Base-by-base conservation (phyloP, 768 basidiomycete species). In the Clitopilus passeckerianus region DNA sequence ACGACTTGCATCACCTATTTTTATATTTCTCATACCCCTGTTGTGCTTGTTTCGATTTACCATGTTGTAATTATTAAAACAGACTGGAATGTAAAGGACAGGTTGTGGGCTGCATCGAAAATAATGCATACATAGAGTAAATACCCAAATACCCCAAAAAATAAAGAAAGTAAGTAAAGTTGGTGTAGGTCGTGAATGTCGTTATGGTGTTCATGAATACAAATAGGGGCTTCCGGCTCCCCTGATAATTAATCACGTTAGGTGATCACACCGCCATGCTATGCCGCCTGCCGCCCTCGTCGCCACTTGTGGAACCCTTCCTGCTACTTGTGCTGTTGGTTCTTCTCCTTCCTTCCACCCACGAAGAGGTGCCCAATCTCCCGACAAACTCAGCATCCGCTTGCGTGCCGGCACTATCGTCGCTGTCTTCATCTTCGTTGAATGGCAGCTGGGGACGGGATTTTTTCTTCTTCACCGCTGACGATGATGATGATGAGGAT, bases 351-450 rank as follows among this genome's bases (percentile, higher is more conserved):
- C 53, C 87, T 77, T 8, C 80, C 80, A 16, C 86, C 86, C 9
- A 82, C 66, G 67, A 85, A 85, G 50, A 80, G 74, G 82, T 85
- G 86, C 24, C 71, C 66, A 20, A 60, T 63, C 41, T 60, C 23
- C 54, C 54, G 15, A 37, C 27, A 41, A 77, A 86, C 70, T 90
- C 89, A 18, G 78, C 86, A 67, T 90, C 89, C 2, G 86, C 88
- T 63, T 90, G 83, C n/a, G 78, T 81, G 0, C 85, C 87, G 34
- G 87, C 89, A 62, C 84, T 86, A 58, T 88, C 86, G 4, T 79
- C 78, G 22, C 46, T 50, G 15, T 50, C 46, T 24, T 76, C 82
- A 4, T 85, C 83, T 0, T 82, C 80, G 33, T 80, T 77, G 1
- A 75, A 72, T 6, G 72, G 60, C 18, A 79, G 53, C 61, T 77